Conservation (phyloP, 2,329 filamentous ascomycete genomes). For the Ophiocordyceps camponoti-saundersi region DNA sequence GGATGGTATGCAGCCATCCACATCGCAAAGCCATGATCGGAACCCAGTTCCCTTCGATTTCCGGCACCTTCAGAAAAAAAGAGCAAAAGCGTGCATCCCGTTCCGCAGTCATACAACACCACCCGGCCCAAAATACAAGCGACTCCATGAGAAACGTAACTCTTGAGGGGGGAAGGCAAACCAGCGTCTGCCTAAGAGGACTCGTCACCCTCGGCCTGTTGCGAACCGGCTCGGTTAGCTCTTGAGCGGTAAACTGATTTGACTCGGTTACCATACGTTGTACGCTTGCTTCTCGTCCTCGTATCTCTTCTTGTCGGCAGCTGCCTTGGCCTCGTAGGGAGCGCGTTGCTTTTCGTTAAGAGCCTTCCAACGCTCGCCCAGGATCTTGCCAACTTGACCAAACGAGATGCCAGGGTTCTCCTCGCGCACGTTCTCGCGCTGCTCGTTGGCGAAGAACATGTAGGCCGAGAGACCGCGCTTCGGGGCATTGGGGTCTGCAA, state of each 20-base stretch:
- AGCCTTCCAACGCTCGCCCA: conserved; percentile 98
- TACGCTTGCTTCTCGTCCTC: conserved; percentile 95
- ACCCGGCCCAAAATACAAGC: conserved; percentile 20
- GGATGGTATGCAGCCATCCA: conserved; percentile 10
- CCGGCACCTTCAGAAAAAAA: conserved; percentile 11
- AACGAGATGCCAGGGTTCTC: conserved; percentile 97
- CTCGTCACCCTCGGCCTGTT: conserved; percentile 45
- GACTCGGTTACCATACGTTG: conserved; percentile 37
- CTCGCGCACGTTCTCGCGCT: conserved; percentile 93
- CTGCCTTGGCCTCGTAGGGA: conserved; percentile 94
- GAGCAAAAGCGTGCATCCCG: conserved; percentile 20
- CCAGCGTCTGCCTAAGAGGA: conserved; percentile 15
- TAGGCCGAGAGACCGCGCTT: conserved; percentile 99
- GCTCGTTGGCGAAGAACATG: conserved; percentile 99
- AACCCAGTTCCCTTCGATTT: conserved; percentile 16
- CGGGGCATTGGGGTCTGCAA: conserved; percentile 80
- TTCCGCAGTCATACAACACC: conserved; percentile 25
- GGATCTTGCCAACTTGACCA: conserved; percentile 95
- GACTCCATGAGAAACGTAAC: conserved; percentile 7
- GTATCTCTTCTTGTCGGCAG: conserved; percentile 95
- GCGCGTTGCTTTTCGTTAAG: conserved; percentile 81
- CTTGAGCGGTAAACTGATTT: neutral
- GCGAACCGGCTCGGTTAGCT: conserved; percentile 12
- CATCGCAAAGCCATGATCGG: conserved; percentile 14
- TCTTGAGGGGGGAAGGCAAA: neutral